These are phyloP conservation scores for Globisporangium recalcitrans DNA, from an alignment of 352 stramenopile genomes.

Conservation along the genomic window DNA sequence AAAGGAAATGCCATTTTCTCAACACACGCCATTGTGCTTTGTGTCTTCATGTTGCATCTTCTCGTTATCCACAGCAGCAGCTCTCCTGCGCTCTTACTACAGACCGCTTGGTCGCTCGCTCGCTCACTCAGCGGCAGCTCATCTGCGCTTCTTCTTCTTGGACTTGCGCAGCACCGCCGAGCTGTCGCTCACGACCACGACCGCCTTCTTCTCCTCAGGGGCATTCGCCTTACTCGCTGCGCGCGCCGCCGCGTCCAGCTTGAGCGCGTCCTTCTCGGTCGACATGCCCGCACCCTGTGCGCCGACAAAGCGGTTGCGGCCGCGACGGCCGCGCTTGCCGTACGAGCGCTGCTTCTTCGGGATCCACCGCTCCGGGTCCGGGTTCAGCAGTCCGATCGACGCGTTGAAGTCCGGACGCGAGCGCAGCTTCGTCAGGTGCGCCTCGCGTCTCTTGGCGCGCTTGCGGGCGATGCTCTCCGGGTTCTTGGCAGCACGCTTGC, in stretches of 20 bases:
- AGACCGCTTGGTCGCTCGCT: background rate
- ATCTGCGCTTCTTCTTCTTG: constrained; percentile 87
- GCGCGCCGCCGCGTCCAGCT: constrained; percentile 75
- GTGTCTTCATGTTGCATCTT: background rate
- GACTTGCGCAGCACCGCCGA: constrained; percentile 72
- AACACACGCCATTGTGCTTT: background rate
- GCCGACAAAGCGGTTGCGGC: constrained; percentile 79
- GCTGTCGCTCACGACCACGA: constrained; percentile 47
- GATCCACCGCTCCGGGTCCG: constrained; percentile 81
- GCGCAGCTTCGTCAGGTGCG: constrained; percentile 52
- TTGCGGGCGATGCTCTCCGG: constrained; percentile 69
- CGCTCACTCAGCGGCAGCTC: constrained; percentile 14
- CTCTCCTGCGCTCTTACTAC: background rate
- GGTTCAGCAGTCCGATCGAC: constrained; percentile 67
- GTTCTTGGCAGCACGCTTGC: constrained; percentile 68
- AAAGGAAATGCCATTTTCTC: background rate
- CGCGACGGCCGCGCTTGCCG: constrained; percentile 64
- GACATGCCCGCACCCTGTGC: constrained; percentile 73
- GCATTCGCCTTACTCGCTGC: constrained; percentile 59
- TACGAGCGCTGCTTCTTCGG: constrained; percentile 82
- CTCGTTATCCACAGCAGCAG: background rate
- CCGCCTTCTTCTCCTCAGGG: constrained; percentile 46
- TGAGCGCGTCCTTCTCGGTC: constrained; percentile 76
- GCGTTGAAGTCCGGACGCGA: constrained; percentile 70
- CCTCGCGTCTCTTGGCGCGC: constrained; percentile 62